A percentile compares a stretch with the other conserved stretches of the same genome.
These are phyloP conservation scores for Ramalina peruviana DNA, from an alignment of 495 filamentous ascomycete genomes.

Conservation along the genomic window DNA sequence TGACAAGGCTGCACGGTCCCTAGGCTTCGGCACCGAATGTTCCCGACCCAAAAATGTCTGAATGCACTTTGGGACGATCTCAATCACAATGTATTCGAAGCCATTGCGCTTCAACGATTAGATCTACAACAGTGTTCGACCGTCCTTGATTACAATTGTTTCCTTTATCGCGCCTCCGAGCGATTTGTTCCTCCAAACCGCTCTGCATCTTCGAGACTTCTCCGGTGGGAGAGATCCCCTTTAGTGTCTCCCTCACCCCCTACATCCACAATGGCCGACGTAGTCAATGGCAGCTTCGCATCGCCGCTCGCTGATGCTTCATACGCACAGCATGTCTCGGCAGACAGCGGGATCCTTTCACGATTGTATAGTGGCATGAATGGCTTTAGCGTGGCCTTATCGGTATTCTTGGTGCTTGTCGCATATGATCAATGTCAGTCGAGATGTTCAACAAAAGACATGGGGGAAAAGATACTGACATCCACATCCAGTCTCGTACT, in stretches of 20 bases:
- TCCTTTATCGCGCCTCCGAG: no score
- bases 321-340: slow-evolving; percentile 27
- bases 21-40: no score
- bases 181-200: no score
- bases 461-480: neutral
- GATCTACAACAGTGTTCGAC: neutral
- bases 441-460: neutral
- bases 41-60: no score
- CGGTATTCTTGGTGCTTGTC: slow-evolving; percentile 53
- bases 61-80: no score
- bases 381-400: slow-evolving; percentile 48
- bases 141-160: neutral
- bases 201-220: no score
- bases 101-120: no score
- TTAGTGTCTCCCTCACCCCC: no score
- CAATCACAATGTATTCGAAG: no score
- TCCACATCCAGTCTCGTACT: slow-evolving; percentile 56
- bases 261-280: slow-evolving; percentile 37
- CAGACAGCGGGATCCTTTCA: slow-evolving; percentile 26
- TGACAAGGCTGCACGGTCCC: no score
- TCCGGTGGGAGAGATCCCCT: no score
- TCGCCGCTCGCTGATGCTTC: slow-evolving; percentile 62
- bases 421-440: slow-evolving; percentile 76
- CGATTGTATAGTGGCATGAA: slow-evolving; percentile 41
- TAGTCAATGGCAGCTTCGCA: slow-evolving; percentile 53